These are phyloP conservation scores for Thermoascus crustaceus DNA, from an alignment of 2,329 filamentous ascomycete species.

Conservation along the genomic window DNA sequence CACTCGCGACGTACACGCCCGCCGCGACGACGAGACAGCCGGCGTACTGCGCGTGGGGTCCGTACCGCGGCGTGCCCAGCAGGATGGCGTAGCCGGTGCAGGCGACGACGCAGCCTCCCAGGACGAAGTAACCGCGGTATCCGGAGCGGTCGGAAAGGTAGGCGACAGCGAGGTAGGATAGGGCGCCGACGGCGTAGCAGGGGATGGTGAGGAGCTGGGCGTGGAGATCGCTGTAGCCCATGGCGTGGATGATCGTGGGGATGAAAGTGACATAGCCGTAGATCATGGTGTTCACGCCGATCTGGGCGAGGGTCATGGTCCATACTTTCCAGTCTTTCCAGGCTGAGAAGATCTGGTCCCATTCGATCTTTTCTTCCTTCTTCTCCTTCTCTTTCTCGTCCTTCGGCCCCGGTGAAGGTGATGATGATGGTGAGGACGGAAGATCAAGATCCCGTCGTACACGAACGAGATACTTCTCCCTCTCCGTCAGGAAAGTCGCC, in stretches of 20 bases:
- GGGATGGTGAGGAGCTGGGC: slow-evolving; percentile 20
- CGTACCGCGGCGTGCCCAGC: slow-evolving; percentile 20
- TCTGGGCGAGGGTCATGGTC: slow-evolving; percentile 2
- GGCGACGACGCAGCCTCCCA: slow-evolving; percentile 20
- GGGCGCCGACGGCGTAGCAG: slow-evolving; percentile 12
- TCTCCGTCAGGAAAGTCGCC: background rate
- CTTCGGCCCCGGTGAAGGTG: too few relatives aligned
- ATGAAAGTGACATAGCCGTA: slow-evolving; percentile 12
- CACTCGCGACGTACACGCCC: slow-evolving; percentile 28
- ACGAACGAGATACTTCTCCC: background rate
- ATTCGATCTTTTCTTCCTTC: background rate
- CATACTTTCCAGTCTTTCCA: background rate
- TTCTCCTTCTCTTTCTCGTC: background rate
- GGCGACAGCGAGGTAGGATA: slow-evolving; percentile 19
- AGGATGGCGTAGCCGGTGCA: slow-evolving; percentile 31
- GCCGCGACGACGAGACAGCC: slow-evolving; percentile 32
- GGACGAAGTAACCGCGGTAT: slow-evolving; percentile 24
- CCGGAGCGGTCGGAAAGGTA: slow-evolving; percentile 26
- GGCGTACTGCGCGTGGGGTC: slow-evolving; percentile 29
- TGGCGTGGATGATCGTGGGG: slow-evolving; percentile 13
- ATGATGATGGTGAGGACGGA: too few relatives aligned
- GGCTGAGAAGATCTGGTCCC: background rate
- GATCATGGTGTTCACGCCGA: slow-evolving; percentile 3
- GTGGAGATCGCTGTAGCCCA: slow-evolving; percentile 15
- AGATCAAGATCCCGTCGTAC: too few relatives aligned